These are phyloP conservation scores for Isoetes taiwanensis DNA, from an alignment of 75 land plant genomes.

Conservation along the genomic window DNA sequence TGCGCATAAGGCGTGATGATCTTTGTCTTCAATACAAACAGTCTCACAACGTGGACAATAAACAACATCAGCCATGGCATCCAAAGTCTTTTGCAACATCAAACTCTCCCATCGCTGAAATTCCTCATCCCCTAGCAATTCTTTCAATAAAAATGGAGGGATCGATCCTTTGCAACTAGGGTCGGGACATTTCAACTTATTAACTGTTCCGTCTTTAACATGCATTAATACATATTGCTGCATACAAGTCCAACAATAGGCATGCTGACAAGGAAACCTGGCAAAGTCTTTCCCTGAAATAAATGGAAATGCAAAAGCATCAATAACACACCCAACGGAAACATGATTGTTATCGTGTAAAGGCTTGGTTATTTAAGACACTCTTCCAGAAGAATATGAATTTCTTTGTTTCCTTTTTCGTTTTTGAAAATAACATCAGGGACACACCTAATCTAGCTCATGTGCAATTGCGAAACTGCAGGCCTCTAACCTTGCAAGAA, in stretches of 20 bases:
- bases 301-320: neutral
- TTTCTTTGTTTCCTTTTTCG: too few relatives aligned
- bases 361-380: too few relatives aligned
- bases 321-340: too few relatives aligned
- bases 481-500: too few relatives aligned
- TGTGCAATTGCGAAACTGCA: too few relatives aligned
- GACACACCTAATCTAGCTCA: too few relatives aligned
- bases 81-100: conserved; percentile 63
- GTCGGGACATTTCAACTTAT: conserved; percentile 60
- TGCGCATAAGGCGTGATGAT: conserved; percentile 61
- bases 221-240: conserved; percentile 46
- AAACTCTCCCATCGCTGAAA: conserved; percentile 79
- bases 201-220: conserved; percentile 72
- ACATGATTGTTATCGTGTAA: too few relatives aligned
- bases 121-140: conserved; percentile 61
- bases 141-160: conserved; percentile 55
- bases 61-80: conserved; percentile 67
- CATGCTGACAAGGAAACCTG: conserved; percentile 61
- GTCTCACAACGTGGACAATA: conserved; percentile 85
- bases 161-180: conserved; percentile 42
- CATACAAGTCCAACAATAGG: conserved; percentile 73
- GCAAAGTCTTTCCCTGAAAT: conserved; percentile 51
- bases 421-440: too few relatives aligned
- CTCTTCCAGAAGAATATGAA: too few relatives aligned
- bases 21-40: conserved; percentile 67